These are phyloP conservation scores for Ceratobasidium sp. DNA, from an alignment of 1,284 basidiomycete genomes.

Conservation along the genomic window DNA sequence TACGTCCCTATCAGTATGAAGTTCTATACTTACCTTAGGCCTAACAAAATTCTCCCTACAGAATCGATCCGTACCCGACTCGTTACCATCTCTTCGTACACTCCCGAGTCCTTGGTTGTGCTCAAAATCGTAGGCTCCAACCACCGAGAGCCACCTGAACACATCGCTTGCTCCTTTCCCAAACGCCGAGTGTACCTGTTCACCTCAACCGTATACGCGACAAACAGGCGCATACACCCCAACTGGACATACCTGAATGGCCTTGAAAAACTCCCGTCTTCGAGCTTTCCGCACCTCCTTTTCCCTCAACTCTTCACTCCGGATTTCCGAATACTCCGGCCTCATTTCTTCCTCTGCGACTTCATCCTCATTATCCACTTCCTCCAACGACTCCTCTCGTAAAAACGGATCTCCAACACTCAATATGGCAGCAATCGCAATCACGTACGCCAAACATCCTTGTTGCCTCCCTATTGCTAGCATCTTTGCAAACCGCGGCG, in stretches of 20 bases:
- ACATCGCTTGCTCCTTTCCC: conserved; percentile 91
- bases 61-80: conserved; percentile 65
- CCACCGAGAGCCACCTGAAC: conserved; percentile 89
- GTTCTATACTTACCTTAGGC: conserved; percentile 74
- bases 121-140: conserved; percentile 89
- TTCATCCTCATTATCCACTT: conserved; percentile 66
- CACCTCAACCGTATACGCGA: conserved; percentile 49
- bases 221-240: conserved; percentile 25
- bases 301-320: conserved; percentile 70
- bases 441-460: conserved; percentile 91
- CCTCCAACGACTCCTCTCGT: conserved; percentile 77
- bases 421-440: conserved; percentile 91
- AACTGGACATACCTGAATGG: conserved; percentile 73
- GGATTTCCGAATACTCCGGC: conserved; percentile 69
- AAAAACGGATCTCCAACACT: conserved; percentile 98
- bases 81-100: conserved; percentile 81
- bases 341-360: conserved; percentile 61
- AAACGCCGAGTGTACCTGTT: conserved; percentile 81
- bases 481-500: conserved; percentile 95
- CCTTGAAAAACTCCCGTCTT: conserved; percentile 83
- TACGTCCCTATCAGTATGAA: neutral
- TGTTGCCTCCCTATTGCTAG: conserved; percentile 93
- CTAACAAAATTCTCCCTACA: conserved; percentile 94
- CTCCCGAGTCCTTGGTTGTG: conserved; percentile 33
- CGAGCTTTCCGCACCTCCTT: conserved; percentile 78